These are phyloP conservation scores for Aureobasidium lini DNA, from an alignment of 2,329 filamentous ascomycete genomes.

Conservation along the genomic window DNA sequence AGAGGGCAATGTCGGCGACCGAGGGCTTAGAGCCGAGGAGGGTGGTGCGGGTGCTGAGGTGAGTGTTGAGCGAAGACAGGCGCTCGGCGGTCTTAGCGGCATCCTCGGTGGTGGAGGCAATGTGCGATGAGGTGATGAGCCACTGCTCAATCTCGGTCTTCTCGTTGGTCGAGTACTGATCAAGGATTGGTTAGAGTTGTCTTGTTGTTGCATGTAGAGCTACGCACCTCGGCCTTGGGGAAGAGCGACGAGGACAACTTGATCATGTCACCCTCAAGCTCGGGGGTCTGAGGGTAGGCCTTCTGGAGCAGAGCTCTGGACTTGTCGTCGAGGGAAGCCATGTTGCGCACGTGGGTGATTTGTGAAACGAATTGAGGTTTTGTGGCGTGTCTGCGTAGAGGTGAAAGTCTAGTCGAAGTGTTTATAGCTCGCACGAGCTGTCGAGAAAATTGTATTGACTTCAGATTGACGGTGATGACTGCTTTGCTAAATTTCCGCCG, in stretches of 20 bases:
- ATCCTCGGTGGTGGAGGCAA: constrained; percentile 55
- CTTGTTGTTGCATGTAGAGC: neutral
- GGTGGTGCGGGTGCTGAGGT: constrained; percentile 82
- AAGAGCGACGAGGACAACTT: constrained; percentile 30
- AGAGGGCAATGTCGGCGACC: constrained; percentile 76
- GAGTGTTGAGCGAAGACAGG: constrained; percentile 72
- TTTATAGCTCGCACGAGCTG: constrained; percentile 19
- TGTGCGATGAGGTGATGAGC: constrained; percentile 68
- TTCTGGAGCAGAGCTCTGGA: constrained; percentile 24
- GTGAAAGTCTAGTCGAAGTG: neutral
- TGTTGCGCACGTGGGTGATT: constrained; percentile 18
- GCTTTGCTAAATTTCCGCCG: constrained; percentile 7
- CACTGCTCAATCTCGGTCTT: constrained; percentile 84
- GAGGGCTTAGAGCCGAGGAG: constrained; percentile 85
- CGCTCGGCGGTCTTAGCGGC: constrained; percentile 52
- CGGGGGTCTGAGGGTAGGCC: constrained; percentile 28
- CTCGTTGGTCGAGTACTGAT: constrained; percentile 67
- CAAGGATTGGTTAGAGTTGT: constrained; percentile 26
- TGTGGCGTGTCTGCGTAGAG: neutral
- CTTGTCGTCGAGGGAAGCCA: constrained; percentile 28
- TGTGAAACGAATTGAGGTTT: neutral
- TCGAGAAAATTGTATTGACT: constrained; percentile 17
- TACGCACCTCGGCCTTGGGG: constrained; percentile 24
- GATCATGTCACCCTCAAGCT: constrained; percentile 24
- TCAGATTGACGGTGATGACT: constrained; percentile 20